Conservation (phyloP, 1,284 basidiomycete genomes). For the Ganoderma leucocontextum region DNA sequence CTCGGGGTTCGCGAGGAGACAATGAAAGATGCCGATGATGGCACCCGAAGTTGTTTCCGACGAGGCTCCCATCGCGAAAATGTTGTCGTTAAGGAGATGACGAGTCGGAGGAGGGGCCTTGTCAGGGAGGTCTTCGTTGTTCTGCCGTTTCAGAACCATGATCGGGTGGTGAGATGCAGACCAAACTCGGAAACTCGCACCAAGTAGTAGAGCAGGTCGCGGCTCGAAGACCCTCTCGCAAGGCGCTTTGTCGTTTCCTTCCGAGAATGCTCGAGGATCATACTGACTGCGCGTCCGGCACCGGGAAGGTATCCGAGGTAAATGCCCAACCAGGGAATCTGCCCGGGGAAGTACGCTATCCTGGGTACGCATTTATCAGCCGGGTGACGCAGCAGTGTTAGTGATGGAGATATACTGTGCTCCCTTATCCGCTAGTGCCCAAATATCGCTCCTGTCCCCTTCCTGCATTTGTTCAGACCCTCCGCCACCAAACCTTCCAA, state of each 20-base stretch:
- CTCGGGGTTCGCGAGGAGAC: constrained; percentile 32
- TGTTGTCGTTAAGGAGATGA: constrained; percentile 27
- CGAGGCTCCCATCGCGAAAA: constrained; percentile 36
- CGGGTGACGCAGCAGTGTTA: too few relatives aligned
- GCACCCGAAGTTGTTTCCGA: constrained; percentile 42
- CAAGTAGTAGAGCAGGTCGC: constrained; percentile 36
- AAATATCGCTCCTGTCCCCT: constrained; percentile 35
- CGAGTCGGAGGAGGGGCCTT: constrained; percentile 17
- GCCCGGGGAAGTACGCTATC: constrained; percentile 14
- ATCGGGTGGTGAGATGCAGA: neutral
- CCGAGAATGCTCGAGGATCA: neutral
- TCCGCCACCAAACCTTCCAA: constrained; percentile 39
- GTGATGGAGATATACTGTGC: constrained; percentile 20
- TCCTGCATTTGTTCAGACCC: constrained; percentile 37
- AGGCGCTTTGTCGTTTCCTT: constrained; percentile 13
- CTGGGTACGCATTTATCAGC: constrained; percentile 12
- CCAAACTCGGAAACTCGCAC: neutral
- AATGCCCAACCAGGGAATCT: constrained; percentile 22
- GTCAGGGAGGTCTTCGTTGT: constrained; percentile 31
- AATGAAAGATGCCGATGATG: constrained; percentile 37
- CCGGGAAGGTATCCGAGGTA: constrained; percentile 23
- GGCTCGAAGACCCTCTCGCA: constrained; percentile 9
- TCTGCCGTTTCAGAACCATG: constrained; percentile 18
- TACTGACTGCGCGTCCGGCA: constrained; percentile 8
- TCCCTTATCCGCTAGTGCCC: constrained; percentile 25